phyloP scores from a whole-genome alignment of 768 basidiomycete species.

The Boletus pseudo-olivaceus region DNA sequence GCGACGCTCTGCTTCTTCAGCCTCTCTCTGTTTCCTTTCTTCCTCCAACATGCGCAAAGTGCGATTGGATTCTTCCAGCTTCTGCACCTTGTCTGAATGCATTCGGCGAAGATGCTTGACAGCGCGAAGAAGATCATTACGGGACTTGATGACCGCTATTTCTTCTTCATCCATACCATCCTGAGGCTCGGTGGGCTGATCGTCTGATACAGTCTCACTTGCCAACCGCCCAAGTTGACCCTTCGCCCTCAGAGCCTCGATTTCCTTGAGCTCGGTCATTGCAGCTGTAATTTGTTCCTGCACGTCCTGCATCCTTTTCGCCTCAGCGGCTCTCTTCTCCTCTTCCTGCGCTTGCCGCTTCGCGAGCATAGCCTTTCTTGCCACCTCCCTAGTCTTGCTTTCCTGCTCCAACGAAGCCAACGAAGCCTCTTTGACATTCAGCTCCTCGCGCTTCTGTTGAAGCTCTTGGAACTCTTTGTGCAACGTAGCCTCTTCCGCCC shows the following conservation, averaged over 20 bases:
- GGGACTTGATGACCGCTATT: conserved; percentile 3
- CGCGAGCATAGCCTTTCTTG: conserved; percentile 11
- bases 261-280: conserved; percentile 17
- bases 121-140: conserved; percentile 8
- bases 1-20: conserved; percentile 15
- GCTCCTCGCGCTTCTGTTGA: conserved; percentile 15
- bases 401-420: conserved; percentile 25
- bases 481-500: conserved; percentile 15
- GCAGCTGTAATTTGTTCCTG: conserved; percentile 20
- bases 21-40: conserved; percentile 19
- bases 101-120: conserved; percentile 17
- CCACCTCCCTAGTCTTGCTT: conserved; percentile 24
- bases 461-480: conserved; percentile 21
- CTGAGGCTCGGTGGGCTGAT: conserved; percentile 18
- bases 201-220: neutral
- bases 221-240: neutral
- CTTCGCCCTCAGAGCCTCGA: conserved; percentile 5
- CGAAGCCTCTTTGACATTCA: conserved; percentile 16
- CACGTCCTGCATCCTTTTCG: conserved; percentile 12
- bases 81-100: conserved; percentile 16
- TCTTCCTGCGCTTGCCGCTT: conserved; percentile 28
- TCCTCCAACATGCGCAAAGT: conserved; percentile 24
- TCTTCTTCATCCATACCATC: conserved; percentile 24
- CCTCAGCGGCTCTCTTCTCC: conserved; percentile 17
- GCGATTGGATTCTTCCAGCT: conserved; percentile 14